A percentile compares a stretch with the other conserved stretches of the same genome.
These are phyloP conservation scores for Quillaja saponaria DNA, from an alignment of 306 rosid species.

Conservation along the genomic window DNA sequence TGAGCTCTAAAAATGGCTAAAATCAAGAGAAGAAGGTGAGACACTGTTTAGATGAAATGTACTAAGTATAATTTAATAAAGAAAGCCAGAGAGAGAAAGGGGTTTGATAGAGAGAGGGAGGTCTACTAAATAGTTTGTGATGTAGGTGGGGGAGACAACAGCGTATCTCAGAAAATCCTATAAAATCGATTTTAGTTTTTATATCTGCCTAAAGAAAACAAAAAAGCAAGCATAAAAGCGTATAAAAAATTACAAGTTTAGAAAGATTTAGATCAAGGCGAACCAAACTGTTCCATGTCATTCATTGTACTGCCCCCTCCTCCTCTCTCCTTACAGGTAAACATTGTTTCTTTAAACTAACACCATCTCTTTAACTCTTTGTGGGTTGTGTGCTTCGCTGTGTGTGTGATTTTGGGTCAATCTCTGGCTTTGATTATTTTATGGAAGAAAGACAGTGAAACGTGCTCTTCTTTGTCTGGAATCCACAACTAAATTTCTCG, in stretches of 20 bases:
- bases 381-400: constrained; percentile 68
- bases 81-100: constrained; percentile 9
- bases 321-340: constrained; percentile 43
- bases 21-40: not conserved
- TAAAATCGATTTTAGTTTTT: constrained; percentile 58
- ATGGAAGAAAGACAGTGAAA: constrained; percentile 53
- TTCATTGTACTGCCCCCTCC: constrained; percentile 46
- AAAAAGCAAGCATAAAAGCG: constrained; percentile 33
- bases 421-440: constrained; percentile 56
- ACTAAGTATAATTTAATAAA: constrained; percentile 27
- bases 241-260: constrained; percentile 12
- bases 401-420: constrained; percentile 53
- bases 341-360: constrained; percentile 39
- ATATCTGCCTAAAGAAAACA: constrained; percentile 39
- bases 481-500: constrained; percentile 59
- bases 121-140: constrained; percentile 1
- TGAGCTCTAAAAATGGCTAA: not conserved
- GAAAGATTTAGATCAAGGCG: constrained; percentile 38
- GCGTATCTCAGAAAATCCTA: constrained; percentile 77
- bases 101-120: not conserved
- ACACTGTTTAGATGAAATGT: constrained; percentile 31
- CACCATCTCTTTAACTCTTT: constrained; percentile 33
- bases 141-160: constrained; percentile 51
- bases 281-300: constrained; percentile 28
- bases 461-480: constrained; percentile 76